Base-by-base conservation (phyloP, 148 eudicot species). In the Persicaria maculosa region DNA sequence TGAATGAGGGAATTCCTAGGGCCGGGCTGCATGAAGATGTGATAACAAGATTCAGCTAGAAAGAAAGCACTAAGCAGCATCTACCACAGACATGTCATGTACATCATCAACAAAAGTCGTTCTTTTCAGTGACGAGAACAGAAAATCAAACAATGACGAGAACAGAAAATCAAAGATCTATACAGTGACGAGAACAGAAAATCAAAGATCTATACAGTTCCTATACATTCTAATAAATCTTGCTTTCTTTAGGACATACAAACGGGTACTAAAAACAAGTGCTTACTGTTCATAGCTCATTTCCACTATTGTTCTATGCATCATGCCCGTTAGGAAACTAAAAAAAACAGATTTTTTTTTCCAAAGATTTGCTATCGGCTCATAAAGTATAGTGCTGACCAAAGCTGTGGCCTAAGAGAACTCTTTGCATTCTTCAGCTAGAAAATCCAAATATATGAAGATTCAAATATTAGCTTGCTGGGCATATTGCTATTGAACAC, bases 1-100 rank as follows among this genome's bases (percentile, higher is more conserved):
- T 91, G 95, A 73, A 94, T 82, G 36, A 84, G 83, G 55, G 87
- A 80, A 78, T 83, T 88, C 80, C 93, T 88, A 4, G 97, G 86
- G 52, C 98, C 98, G 80, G 98, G 98, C 98, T 94, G 87, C 79
- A 87, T 47, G 19, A 72, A 83, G 58, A 78, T 43, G 53, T 44
- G 12, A 45, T 15, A 19, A 69, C 72, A 44, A 16, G 50, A 44
- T 44, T 69, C 31, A 69, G 72, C n/a, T n/a, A 16, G 50, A 47
- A 45, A 8, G 16, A 44, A 69, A 44, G n/a, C n/a, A n/a, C n/a
- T n/a, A n/a, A n/a, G 44, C 14, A 45, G 36, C 17, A 20, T 15
- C 52, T 48, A 48, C 22, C 61, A 55, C 6, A 8, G 22, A 55
- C 61, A 55, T 55, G 61, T 5, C 61, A 55, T 55, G 61, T 17